Evolutionary conservation across 768 basidiomycete genomes (phyloP).

Genomic region (Pholiota microspora): DNA sequence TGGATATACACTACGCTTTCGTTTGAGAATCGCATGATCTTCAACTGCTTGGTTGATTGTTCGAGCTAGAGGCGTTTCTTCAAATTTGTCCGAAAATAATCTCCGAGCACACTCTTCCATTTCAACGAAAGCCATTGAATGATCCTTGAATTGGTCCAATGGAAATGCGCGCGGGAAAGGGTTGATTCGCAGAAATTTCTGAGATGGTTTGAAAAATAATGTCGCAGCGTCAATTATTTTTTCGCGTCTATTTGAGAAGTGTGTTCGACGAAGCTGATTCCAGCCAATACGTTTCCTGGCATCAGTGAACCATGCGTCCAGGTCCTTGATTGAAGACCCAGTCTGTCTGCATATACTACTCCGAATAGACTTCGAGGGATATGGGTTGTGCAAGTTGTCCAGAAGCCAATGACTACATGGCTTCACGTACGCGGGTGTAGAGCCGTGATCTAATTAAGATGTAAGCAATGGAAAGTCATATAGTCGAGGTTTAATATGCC

Average conservation of each 20-base stretch:
- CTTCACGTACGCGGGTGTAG: too few relatives aligned
- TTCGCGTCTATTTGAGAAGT: slow-evolving; percentile 31
- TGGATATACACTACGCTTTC: too few relatives aligned
- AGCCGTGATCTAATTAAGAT: too few relatives aligned
- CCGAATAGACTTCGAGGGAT: slow-evolving; percentile 37
- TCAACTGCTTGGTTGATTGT: background rate
- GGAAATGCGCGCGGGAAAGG: too few relatives aligned
- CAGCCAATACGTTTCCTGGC: slow-evolving; percentile 52
- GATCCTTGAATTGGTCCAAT: too few relatives aligned
- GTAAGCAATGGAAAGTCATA: too few relatives aligned
- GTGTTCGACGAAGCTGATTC: slow-evolving; percentile 36
- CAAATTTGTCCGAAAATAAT: background rate
- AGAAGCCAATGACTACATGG: background rate
- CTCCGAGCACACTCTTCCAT: background rate
- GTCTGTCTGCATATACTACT: slow-evolving; percentile 24
- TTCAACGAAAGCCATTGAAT: background rate
- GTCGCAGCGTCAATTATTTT: slow-evolving; percentile 37
- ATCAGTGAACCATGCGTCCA: slow-evolving; percentile 49
- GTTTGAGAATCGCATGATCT: background rate
- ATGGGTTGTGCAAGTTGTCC: slow-evolving; percentile 48
- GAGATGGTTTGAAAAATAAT: slow-evolving; percentile 23
- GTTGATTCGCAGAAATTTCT: background rate
- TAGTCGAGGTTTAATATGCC: too few relatives aligned
- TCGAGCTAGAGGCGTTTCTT: background rate
- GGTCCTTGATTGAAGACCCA: slow-evolving; percentile 20